These are phyloP conservation scores for Solanum megistacrolobum DNA, from an alignment of 257 asterid genomes.

Conservation along the genomic window DNA sequence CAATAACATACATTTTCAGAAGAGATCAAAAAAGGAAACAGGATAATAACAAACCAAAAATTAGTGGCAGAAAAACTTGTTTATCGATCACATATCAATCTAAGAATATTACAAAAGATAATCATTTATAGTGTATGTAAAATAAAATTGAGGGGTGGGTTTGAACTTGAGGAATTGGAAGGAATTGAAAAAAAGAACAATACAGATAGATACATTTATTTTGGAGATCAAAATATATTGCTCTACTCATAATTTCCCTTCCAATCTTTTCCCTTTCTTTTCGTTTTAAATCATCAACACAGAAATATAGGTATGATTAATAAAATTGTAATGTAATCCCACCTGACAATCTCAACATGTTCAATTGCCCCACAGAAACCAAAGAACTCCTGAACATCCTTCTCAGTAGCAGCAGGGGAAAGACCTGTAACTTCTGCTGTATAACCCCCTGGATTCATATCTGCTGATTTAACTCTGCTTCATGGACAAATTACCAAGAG, in stretches of 20 bases:
- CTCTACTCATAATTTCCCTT: background rate
- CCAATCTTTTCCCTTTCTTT: background rate
- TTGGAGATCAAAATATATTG: background rate
- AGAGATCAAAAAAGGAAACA: background rate
- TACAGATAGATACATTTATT: background rate
- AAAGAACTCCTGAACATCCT: slow-evolving; percentile 74
- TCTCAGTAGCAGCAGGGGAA: slow-evolving; percentile 70
- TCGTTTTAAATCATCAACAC: background rate
- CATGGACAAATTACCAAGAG: background rate
- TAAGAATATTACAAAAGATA: background rate
- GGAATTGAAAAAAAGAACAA: background rate
- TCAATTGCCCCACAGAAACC: slow-evolving; percentile 86
- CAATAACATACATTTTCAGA: background rate
- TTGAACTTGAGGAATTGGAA: background rate
- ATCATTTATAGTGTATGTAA: background rate
- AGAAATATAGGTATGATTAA: background rate
- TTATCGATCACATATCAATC: background rate
- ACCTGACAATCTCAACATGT: slow-evolving; percentile 89
- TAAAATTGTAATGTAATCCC: background rate
- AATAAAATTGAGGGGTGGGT: background rate
- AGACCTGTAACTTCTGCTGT: slow-evolving; percentile 73
- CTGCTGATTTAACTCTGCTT: background rate
- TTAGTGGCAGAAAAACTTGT: background rate
- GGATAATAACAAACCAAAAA: background rate
- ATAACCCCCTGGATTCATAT: slow-evolving; percentile 68